phyloP scores from a whole-genome alignment of 192 early-diverging fungal genomes.

The Coemansia sp. region DNA sequence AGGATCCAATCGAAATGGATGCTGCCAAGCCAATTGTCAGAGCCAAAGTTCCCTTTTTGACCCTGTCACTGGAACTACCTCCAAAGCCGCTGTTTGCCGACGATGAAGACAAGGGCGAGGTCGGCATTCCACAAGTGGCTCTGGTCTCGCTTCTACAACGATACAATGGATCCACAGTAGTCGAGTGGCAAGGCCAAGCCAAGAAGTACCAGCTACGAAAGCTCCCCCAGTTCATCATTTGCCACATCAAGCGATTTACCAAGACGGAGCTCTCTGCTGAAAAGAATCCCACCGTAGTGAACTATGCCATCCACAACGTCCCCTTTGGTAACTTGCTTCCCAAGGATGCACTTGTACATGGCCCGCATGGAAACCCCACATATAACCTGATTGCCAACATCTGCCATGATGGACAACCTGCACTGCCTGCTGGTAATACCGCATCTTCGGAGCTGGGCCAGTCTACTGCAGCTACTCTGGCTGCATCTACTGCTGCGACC shows the following conservation, averaged over 20 bases:
- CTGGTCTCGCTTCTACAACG: slow-evolving; percentile 79
- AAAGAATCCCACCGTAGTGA: slow-evolving; percentile 97
- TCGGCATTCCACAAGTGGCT: slow-evolving; percentile 86
- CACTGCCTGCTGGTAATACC: neutral
- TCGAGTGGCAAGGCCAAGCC: slow-evolving; percentile 57
- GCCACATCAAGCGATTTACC: slow-evolving; percentile 89
- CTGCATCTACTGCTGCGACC: neutral
- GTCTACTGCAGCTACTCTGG: neutral
- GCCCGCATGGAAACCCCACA: slow-evolving; percentile 33
- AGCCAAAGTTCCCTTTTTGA: slow-evolving; percentile 71
- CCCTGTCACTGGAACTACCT: slow-evolving; percentile 88
- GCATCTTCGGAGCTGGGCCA: neutral
- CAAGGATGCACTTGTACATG: slow-evolving; percentile 44
- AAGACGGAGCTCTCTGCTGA: slow-evolving; percentile 83
- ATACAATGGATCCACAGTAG: slow-evolving; percentile 76
- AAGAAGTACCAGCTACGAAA: slow-evolving; percentile 74
- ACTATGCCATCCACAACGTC: slow-evolving; percentile 86
- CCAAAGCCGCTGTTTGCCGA: slow-evolving; percentile 89
- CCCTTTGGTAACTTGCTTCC: slow-evolving; percentile 77
- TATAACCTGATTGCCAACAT: slow-evolving; percentile 94
- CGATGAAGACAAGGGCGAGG: slow-evolving; percentile 78
- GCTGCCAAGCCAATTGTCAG: slow-evolving; percentile 23
- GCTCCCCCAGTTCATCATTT: slow-evolving; percentile 85
- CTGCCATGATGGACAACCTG: slow-evolving; percentile 80
- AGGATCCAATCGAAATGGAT: slow-evolving; percentile 22